These are phyloP conservation scores for Canariomyces notabilis DNA, from an alignment of 2,329 filamentous ascomycete genomes.

Conservation along the genomic window DNA sequence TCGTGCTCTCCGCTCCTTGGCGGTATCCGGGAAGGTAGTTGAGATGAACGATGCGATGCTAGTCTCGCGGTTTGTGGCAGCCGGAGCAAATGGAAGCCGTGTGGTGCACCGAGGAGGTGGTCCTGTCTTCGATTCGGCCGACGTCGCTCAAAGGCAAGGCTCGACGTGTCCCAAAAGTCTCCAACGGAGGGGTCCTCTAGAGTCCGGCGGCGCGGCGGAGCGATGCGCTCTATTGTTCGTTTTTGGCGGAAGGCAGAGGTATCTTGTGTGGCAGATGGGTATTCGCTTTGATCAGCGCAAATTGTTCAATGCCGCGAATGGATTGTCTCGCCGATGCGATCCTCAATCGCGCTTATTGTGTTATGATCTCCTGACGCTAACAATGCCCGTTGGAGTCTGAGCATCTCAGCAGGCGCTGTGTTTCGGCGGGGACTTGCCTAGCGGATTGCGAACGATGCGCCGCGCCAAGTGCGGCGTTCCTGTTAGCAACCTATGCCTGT, in stretches of 20 bases:
- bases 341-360: conserved; percentile 14
- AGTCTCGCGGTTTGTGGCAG: not conserved
- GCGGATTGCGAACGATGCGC: conserved; percentile 9
- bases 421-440: conserved; percentile 10
- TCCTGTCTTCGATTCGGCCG: conserved; percentile 1
- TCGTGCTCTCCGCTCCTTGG: not conserved
- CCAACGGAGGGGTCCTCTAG: not conserved
- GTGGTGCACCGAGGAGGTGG: not conserved
- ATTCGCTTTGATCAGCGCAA: conserved; percentile 7
- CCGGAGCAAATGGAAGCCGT: no score
- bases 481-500: not conserved
- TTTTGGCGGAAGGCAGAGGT: conserved; percentile 1
- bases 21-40: not conserved
- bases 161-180: not conserved
- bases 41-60: not conserved
- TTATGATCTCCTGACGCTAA: conserved; percentile 17
- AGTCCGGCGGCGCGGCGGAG: not conserved
- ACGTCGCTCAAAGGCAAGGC: not conserved
- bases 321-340: conserved; percentile 18
- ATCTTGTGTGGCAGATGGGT: conserved; percentile 2
- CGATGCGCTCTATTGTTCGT: not conserved
- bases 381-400: conserved; percentile 13
- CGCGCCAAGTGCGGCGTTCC: not conserved
- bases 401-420: conserved; percentile 9
- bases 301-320: not conserved